These are phyloP conservation scores for Suillus variegatus DNA, from an alignment of 768 basidiomycete species.

Conservation along the genomic window DNA sequence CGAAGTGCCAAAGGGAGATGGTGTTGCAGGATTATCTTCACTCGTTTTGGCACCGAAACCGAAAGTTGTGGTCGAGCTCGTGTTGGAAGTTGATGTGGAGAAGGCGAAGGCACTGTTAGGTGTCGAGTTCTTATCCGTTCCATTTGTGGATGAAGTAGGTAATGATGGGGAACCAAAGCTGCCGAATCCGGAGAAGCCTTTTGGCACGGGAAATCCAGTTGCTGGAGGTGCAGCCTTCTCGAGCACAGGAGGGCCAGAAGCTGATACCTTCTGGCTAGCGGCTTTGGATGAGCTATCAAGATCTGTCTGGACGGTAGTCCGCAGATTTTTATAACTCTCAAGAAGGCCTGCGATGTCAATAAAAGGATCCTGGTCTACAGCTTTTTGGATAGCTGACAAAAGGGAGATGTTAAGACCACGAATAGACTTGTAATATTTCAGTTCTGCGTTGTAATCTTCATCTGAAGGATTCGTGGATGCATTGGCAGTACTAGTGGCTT, in stretches of 20 bases:
- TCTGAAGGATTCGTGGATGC: conserved; percentile 36
- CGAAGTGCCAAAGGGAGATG: conserved; percentile 15
- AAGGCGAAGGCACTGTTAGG: conserved; percentile 21
- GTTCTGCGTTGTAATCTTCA: conserved; percentile 33
- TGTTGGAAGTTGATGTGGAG: conserved; percentile 16
- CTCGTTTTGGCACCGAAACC: conserved; percentile 19
- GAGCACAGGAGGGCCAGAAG: conserved; percentile 6
- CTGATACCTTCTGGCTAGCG: conserved; percentile 7
- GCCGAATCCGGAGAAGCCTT: conserved; percentile 40
- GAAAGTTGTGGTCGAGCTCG: conserved; percentile 16
- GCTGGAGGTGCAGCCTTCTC: conserved; percentile 20
- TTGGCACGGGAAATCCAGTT: conserved; percentile 31
- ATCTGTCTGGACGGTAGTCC: conserved; percentile 56
- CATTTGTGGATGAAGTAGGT: conserved; percentile 11
- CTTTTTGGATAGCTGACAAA: conserved; percentile 54
- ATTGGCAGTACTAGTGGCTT: conserved; percentile 22
- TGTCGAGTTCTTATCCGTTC: conserved; percentile 25
- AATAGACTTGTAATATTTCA: conserved; percentile 68
- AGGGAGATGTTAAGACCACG: conserved; percentile 75
- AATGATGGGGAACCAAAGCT: conserved; percentile 31
- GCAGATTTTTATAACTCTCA: conserved; percentile 59
- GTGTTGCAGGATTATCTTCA: conserved; percentile 13
- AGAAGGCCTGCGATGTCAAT: conserved; percentile 57
- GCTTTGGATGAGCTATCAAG: conserved; percentile 41
- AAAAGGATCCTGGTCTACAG: conserved; percentile 70